These are phyloP conservation scores for Monilinia fructigena DNA, from an alignment of 2,329 filamentous ascomycete species.

Conservation along the genomic window DNA sequence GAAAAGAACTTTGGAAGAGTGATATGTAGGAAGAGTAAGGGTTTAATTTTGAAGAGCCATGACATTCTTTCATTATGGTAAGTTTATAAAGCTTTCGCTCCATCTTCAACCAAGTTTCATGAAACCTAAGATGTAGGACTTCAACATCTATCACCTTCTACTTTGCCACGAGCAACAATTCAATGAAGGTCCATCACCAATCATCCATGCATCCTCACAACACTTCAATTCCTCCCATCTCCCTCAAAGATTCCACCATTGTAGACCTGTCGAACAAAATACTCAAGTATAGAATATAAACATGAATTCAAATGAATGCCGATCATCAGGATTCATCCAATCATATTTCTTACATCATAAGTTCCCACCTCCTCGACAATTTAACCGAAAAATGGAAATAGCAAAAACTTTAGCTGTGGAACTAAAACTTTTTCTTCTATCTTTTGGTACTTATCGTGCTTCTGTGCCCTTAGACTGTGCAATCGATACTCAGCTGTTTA, in stretches of 20 bases:
- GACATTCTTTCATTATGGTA: too few relatives aligned
- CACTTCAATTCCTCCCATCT: too few relatives aligned
- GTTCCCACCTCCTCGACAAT: constrained; percentile 31
- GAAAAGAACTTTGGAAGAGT: neutral
- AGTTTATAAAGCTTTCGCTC: too few relatives aligned
- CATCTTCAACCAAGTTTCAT: too few relatives aligned
- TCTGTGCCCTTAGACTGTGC: too few relatives aligned
- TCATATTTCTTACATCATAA: constrained; percentile 9
- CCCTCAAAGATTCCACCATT: too few relatives aligned
- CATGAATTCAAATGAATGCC: neutral
- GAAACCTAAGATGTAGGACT: too few relatives aligned
- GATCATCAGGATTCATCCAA: neutral
- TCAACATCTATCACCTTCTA: too few relatives aligned
- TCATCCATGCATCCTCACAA: neutral
- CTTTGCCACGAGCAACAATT: too few relatives aligned
- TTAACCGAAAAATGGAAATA: constrained; percentile 34
- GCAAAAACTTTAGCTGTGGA: constrained; percentile 5
- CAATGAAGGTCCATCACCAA: neutral
- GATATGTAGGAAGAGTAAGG: neutral
- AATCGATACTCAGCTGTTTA: neutral
- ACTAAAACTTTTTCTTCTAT: constrained; percentile 8
- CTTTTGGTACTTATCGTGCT: neutral
- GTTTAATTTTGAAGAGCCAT: neutral
- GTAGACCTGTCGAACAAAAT: too few relatives aligned
- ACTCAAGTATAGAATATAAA: neutral